Base-by-base conservation (phyloP, 2,329 filamentous ascomycete genomes). In the Periglandula ipomoeae region DNA sequence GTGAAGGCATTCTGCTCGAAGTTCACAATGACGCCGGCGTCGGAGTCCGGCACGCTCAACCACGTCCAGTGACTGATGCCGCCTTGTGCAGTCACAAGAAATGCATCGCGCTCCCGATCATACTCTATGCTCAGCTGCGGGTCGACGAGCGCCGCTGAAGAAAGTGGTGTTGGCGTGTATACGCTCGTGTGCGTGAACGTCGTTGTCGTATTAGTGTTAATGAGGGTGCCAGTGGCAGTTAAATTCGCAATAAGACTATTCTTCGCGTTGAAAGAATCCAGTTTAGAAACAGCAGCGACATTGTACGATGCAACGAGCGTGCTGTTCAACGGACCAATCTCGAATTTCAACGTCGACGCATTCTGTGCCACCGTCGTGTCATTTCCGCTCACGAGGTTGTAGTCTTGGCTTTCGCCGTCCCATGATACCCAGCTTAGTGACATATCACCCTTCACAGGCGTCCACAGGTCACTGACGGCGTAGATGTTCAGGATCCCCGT, bases 401-500 rank as follows among this genome's bases (percentile, higher is more conserved):
- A 42, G 38, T 50, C 27, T 34, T 50, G 35, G 13, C 42, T 5
- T 30, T 46, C 37, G 5, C 50, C 47, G 2, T 43, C 42, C 43
- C 44, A 54, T 26, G 27, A 20, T n/a, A 49, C 22, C 52, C 50
- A 52, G 32, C 20, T 32, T 6, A 49, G 30, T 22, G 47, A 47
- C 24, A 42, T 24, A 5, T 49, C 34, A 1, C 48, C 50, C 5
- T 13, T 22, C 5, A 46, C 42, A 8, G 27, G 5, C 2, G 11
- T 38, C 50, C 46, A 47, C 13, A 44, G 40, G 26, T 53, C 52
- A 32, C 48, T 48, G 19, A 53, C 44, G 2, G 49, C 52, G 19
- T 50, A 82, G 2, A 79, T 62, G 5, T 71, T 67, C 15, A 83
- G 61, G 19, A 70, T 59, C 1, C 73, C 73, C 0, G 70, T 75